Evolutionary conservation across 257 asterid genomes (phyloP).

Genomic region (Mitragyna speciosa): DNA sequence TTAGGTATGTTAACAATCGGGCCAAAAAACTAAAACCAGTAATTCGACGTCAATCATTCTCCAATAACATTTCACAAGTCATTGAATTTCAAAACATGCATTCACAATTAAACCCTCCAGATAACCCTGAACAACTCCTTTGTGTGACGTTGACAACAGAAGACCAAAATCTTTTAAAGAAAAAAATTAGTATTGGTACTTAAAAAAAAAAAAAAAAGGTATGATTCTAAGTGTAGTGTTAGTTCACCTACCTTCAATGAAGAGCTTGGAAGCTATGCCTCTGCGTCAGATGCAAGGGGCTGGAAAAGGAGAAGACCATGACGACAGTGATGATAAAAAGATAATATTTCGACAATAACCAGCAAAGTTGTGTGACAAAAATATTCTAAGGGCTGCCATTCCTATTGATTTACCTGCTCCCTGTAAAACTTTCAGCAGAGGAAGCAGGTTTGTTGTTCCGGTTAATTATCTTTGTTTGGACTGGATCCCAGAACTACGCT

Average conservation of each 20-base stretch:
- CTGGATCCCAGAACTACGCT: background rate
- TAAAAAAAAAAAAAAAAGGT: too few species aligned
- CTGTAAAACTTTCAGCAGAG: background rate
- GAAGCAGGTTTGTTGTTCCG: background rate
- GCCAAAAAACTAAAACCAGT: background rate
- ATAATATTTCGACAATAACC: constrained; percentile 3
- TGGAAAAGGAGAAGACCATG: constrained; percentile 25
- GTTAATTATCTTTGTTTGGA: background rate
- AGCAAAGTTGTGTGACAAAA: constrained; percentile 36
- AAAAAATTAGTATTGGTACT: background rate
- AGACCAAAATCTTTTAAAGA: background rate
- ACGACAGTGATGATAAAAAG: constrained; percentile 26
- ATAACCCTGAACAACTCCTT: background rate
- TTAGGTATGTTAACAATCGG: background rate
- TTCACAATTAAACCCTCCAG: background rate
- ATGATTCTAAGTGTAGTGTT: too few species aligned
- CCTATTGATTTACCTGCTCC: background rate
- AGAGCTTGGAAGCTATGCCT: constrained; percentile 86
- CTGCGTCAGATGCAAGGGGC: constrained; percentile 46
- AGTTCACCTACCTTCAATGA: constrained; percentile 62
- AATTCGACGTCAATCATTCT: background rate
- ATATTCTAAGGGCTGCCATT: constrained; percentile 70
- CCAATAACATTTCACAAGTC: background rate
- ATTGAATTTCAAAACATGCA: background rate
- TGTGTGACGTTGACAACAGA: background rate